Evolutionary conservation across 306 rosid genomes (phyloP).

Genomic region (Cicer bijugum): DNA sequence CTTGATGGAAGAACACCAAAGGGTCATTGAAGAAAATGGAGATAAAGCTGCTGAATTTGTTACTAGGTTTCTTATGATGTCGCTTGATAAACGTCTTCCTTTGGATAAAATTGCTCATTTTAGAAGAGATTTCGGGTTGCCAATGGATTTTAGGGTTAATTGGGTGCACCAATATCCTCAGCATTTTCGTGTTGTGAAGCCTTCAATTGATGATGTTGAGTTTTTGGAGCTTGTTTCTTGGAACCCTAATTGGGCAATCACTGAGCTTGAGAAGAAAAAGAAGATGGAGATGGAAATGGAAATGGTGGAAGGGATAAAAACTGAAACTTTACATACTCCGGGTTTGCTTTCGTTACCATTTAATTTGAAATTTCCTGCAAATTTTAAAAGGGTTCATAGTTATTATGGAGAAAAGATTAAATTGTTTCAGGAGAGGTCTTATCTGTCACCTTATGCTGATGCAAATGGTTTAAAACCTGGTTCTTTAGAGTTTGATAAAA

Average conservation of each 20-base stretch:
- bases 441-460: constrained; percentile 88
- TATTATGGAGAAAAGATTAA: constrained; percentile 63
- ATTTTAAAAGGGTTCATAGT: constrained; percentile 60
- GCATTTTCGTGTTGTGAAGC: constrained; percentile 55
- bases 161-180: constrained; percentile 79
- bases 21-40: constrained; percentile 47
- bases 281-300: constrained; percentile 55
- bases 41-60: constrained; percentile 75
- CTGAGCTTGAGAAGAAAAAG: constrained; percentile 76
- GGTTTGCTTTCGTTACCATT: constrained; percentile 57
- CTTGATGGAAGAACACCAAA: constrained; percentile 61
- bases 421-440: constrained; percentile 72
- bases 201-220: constrained; percentile 58
- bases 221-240: constrained; percentile 79
- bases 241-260: constrained; percentile 81
- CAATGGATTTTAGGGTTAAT: constrained; percentile 47
- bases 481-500: constrained; percentile 80
- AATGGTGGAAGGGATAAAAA: constrained; percentile 33
- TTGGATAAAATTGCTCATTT: constrained; percentile 61
- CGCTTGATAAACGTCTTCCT: constrained; percentile 57
- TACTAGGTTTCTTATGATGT: constrained; percentile 75
- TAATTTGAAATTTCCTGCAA: constrained; percentile 76
- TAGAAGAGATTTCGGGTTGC: constrained; percentile 52
- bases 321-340: constrained; percentile 16
- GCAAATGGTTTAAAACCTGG: constrained; percentile 70